A percentile compares a stretch with the other conserved stretches of the same genome.
Conservation (phyloP, 805 yeast genomes). For the Cyberlindnera maclurae region DNA sequence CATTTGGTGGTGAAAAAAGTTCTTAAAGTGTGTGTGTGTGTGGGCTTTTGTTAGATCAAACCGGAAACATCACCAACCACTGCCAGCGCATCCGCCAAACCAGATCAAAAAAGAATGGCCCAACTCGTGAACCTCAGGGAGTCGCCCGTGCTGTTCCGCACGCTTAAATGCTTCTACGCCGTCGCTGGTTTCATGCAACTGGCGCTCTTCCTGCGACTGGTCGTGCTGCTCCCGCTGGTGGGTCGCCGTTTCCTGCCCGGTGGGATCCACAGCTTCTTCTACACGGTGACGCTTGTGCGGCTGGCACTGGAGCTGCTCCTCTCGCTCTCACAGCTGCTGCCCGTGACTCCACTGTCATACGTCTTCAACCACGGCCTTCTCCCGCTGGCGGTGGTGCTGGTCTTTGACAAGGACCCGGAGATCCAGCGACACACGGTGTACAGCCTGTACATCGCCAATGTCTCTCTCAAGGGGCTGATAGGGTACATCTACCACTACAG, state of each 20-base stretch:
- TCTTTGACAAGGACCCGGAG: slow-evolving; percentile 3
- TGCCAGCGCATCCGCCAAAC: too few relatives aligned
- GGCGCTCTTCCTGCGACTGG: slow-evolving; percentile 35
- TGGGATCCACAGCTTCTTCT: slow-evolving; percentile 61
- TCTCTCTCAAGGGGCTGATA: slow-evolving; percentile 6
- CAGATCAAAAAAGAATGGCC: slow-evolving; percentile 26
- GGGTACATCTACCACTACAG: slow-evolving; percentile 14
- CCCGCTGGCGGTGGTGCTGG: slow-evolving; percentile 2
- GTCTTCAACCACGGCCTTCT: slow-evolving; percentile 7
- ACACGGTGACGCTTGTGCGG: slow-evolving; percentile 1
- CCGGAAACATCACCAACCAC: too few relatives aligned
- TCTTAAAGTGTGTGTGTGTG: neutral
- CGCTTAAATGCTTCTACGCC: slow-evolving; percentile 6
- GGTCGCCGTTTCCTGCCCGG: slow-evolving; percentile 60
- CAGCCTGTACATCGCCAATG: slow-evolving; percentile 7
- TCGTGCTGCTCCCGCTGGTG: slow-evolving; percentile 53
- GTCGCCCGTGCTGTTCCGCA: slow-evolving; percentile 5
- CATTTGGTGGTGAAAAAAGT: neutral
- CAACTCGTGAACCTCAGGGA: slow-evolving; percentile 16
- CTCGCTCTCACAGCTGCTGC: slow-evolving; percentile 5
- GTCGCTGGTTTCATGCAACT: slow-evolving; percentile 14
- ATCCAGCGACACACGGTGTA: slow-evolving; percentile 13
- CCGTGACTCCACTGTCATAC: slow-evolving; percentile 5
- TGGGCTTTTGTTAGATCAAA: too few relatives aligned
- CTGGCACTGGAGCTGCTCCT: slow-evolving; percentile 6